Conservation (phyloP, 2,329 filamentous ascomycete genomes). For the Thielaviopsis populi region DNA sequence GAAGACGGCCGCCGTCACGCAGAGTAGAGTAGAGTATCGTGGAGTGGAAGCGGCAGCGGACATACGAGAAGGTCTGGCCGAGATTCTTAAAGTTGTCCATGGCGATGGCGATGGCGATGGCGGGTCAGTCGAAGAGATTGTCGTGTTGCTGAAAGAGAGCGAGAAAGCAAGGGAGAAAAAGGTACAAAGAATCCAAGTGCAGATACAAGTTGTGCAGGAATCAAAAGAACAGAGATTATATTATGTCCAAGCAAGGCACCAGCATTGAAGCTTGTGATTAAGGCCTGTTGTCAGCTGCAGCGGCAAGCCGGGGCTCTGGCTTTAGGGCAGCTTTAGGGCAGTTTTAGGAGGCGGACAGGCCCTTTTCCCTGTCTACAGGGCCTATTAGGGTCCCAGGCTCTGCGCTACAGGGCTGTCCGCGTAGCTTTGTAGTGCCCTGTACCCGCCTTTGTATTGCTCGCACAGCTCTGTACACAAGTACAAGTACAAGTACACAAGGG, state of each 20-base stretch:
- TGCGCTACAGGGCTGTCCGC: neutral
- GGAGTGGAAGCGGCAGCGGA: neutral
- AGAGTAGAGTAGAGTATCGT: neutral
- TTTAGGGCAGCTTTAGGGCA: neutral
- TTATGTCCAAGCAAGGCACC: neutral
- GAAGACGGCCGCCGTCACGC: neutral
- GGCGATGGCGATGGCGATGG: neutral
- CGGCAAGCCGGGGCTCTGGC: neutral
- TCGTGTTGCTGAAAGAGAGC: neutral
- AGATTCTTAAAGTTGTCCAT: constrained; percentile 17
- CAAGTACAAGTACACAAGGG: too few relatives aligned
- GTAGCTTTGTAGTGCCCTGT: too few relatives aligned
- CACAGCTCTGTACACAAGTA: neutral
- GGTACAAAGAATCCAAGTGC: neutral
- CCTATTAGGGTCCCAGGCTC: neutral
- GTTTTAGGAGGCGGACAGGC: too few relatives aligned
- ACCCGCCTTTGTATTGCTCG: too few relatives aligned
- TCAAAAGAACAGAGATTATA: neutral
- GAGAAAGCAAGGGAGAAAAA: neutral
- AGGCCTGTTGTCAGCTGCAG: neutral
- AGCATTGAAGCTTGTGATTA: constrained; percentile 5
- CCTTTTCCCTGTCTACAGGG: neutral
- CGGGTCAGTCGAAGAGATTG: neutral
- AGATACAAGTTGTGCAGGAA: neutral
- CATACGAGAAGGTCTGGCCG: constrained; percentile 18